Conservation (phyloP, 192 early-diverging fungal genomes). For the Funneliformis geosporum region DNA sequence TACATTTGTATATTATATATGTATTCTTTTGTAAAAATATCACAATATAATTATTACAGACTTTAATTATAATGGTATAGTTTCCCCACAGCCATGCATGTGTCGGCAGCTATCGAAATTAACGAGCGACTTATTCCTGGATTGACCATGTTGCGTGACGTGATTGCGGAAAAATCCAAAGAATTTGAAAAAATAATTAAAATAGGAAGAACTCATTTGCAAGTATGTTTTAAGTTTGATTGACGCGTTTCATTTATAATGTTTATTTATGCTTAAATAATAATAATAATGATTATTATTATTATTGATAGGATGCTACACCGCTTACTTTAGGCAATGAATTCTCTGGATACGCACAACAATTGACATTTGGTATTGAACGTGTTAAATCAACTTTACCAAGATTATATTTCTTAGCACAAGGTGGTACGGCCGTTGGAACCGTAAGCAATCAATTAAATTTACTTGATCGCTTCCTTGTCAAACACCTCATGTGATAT, state of each 20-base stretch:
- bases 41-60: not conserved
- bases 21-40: not conserved
- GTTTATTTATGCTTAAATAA: no score
- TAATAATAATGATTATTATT: no score
- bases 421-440: slow-evolving; percentile 96
- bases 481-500: not conserved
- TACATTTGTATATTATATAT: not conserved
- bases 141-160: slow-evolving; percentile 76
- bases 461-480: not conserved
- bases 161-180: slow-evolving; percentile 74
- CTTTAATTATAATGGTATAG: slow-evolving; percentile 9
- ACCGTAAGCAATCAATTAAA: slow-evolving; percentile 53
- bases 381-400: slow-evolving; percentile 82
- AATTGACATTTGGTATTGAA: slow-evolving; percentile 86
- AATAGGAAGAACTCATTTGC: slow-evolving; percentile 98
- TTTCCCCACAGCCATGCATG: slow-evolving; percentile 99
- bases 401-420: slow-evolving; percentile 90
- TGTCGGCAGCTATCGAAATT: slow-evolving; percentile 90
- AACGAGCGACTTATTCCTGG: slow-evolving; percentile 84
- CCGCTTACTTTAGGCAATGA: slow-evolving; percentile 98
- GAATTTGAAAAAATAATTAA: slow-evolving; percentile 95
- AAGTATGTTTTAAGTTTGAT: slow-evolving; percentile 50
- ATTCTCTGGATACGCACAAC: slow-evolving; percentile 96
- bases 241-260: no score
- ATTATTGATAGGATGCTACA: slow-evolving; percentile 73